Evolutionary conservation across 73 alveolate genomes (phyloP), one percentile per base, ranked within the genome.

Genomic region (Paramecium sexaurelia): DNA sequence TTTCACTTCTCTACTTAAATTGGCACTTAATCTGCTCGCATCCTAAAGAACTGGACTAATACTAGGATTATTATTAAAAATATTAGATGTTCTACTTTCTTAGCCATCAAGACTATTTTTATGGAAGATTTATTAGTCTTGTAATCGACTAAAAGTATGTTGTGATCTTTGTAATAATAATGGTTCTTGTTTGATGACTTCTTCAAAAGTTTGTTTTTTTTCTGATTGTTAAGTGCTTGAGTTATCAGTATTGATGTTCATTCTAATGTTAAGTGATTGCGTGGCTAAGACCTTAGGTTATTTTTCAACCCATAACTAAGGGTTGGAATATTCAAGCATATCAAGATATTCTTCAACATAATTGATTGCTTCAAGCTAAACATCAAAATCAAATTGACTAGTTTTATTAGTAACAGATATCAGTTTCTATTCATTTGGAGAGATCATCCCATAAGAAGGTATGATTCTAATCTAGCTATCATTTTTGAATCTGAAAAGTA

Each of bases 341-440:
- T 61, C 83, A 61, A 61, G 83, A 29, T 29, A 61, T 26, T 61
- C 83, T 61, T 61, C 83, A 32, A 61, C 83, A 24, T 61, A 61
- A 29, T 29, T 32, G 5, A 61, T 61, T 0, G 83, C 39, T 32
- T 61, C 83, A 0, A 61, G 26, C 7, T 3, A 61, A 11, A 61
- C 47, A 29, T 73, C 87, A 20, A 10, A 11, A n/a, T 73, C 57
- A 39, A 13, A 20, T 36, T 73, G 56, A 17, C 57, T 33, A 10
- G 87, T 73, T 36, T 73, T 73, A 39, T 73, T 73, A 22, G 56
- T 36, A 13, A 73, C 33, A 10, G 87, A 27, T 1, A 73, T 36
- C 15, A 22, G 15, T 36, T 73, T 73, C 17, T 22, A 11, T n/a
- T 73, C 87, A 37, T 22, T 22, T 3, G 56, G 61, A 10, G 35